Evolutionary conservation across 768 basidiomycete genomes (phyloP).

Genomic region (Cyathus striatus): DNA sequence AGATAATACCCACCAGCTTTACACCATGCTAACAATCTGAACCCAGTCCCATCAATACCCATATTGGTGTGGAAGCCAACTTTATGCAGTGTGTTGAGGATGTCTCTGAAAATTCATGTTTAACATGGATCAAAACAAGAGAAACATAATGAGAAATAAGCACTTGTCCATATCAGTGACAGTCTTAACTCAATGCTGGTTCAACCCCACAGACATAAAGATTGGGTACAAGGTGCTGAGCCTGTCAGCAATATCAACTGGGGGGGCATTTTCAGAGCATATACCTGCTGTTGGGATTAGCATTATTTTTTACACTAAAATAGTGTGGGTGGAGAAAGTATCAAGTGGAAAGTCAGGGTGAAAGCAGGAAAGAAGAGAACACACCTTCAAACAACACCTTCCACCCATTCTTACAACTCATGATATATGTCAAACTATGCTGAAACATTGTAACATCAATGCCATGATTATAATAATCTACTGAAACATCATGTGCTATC

Average conservation of each 20-base stretch:
- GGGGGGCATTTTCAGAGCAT: slow-evolving; percentile 39
- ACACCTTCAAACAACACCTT: slow-evolving; percentile 19
- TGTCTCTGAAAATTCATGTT: slow-evolving; percentile 11
- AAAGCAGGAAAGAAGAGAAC: too few species aligned
- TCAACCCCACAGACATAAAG: slow-evolving; percentile 13
- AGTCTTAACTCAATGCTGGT: slow-evolving; percentile 11
- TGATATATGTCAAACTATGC: slow-evolving; percentile 47
- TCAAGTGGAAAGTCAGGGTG: background rate
- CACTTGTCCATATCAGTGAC: slow-evolving; percentile 1
- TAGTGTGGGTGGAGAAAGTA: background rate
- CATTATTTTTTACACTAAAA: too few species aligned
- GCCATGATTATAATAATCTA: slow-evolving; percentile 34
- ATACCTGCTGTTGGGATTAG: too few species aligned
- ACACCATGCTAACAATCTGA: slow-evolving; percentile 39
- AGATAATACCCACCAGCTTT: slow-evolving; percentile 65
- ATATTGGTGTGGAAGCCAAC: slow-evolving; percentile 52
- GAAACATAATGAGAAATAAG: background rate
- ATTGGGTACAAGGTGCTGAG: slow-evolving; percentile 39
- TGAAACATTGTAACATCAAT: slow-evolving; percentile 46
- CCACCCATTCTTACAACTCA: slow-evolving; percentile 36
- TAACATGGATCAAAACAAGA: background rate
- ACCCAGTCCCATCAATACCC: slow-evolving; percentile 49
- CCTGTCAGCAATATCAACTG: slow-evolving; percentile 40
- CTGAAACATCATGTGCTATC: slow-evolving; percentile 32
- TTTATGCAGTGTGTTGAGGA: slow-evolving; percentile 49